Evolutionary conservation across 306 rosid genomes (phyloP).

Genomic region (Nissolia schottii): DNA sequence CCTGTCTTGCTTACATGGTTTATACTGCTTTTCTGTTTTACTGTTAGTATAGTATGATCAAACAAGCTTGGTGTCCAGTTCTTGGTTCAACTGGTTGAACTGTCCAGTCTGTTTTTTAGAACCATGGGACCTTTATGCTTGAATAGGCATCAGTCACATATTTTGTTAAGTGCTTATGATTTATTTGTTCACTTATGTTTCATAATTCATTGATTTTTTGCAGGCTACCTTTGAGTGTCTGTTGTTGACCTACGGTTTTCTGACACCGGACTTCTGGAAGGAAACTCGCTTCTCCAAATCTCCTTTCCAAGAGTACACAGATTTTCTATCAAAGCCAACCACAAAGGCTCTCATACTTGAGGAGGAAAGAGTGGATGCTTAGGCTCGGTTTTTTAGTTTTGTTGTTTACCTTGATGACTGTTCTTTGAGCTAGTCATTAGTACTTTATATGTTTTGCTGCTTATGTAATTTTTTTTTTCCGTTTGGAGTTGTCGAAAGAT

Average conservation of each 20-base stretch:
- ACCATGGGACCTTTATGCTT: too few relatives aligned
- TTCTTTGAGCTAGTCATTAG: not conserved
- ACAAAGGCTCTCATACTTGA: slow-evolving; percentile 30
- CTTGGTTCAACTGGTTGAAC: too few relatives aligned
- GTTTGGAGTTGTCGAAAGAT: not conserved
- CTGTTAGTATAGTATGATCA: too few relatives aligned
- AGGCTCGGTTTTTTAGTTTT: not conserved
- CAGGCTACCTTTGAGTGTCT: slow-evolving; percentile 37
- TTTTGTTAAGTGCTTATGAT: not conserved
- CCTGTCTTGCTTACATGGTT: too few relatives aligned
- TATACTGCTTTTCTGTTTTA: too few relatives aligned
- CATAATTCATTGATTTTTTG: not conserved
- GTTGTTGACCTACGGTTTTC: slow-evolving; percentile 32
- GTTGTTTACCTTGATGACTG: not conserved
- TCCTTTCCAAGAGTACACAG: slow-evolving; percentile 42
- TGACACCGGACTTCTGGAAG: slow-evolving; percentile 40
- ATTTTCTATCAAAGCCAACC: slow-evolving; percentile 13
- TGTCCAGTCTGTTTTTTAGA: too few relatives aligned
- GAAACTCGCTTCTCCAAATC: slow-evolving; percentile 37
- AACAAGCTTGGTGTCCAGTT: too few relatives aligned
- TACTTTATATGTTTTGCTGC: not conserved
- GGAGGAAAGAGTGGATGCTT: slow-evolving; percentile 35
- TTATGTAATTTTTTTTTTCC: not conserved
- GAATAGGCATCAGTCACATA: not conserved
- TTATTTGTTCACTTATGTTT: too few relatives aligned